Conservation (phyloP, 306 rosid genomes). For the Arachis stenosperma region DNA sequence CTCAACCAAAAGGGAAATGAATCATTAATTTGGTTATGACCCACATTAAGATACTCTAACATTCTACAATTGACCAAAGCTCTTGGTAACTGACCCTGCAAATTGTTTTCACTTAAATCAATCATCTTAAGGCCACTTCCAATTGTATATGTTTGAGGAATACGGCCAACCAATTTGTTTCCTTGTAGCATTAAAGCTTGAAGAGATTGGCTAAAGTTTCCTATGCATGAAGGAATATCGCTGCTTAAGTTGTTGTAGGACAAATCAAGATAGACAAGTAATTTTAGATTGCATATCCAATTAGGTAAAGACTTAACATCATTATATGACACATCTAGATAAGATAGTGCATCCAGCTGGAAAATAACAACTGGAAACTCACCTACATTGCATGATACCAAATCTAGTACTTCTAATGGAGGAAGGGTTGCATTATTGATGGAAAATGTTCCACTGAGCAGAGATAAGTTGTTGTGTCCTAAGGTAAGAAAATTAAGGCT, state of each 20-base stretch:
- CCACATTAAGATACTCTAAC: slow-evolving; percentile 34
- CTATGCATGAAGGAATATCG: slow-evolving; percentile 32
- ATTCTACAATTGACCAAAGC: slow-evolving; percentile 25
- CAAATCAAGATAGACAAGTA: slow-evolving; percentile 26
- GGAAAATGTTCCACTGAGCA: neutral
- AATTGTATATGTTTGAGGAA: slow-evolving; percentile 24
- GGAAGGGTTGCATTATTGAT: slow-evolving; percentile 12
- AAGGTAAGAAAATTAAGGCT: neutral
- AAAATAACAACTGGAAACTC: neutral
- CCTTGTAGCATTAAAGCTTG: neutral
- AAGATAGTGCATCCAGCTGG: neutral
- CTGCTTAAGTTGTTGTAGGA: slow-evolving; percentile 28
- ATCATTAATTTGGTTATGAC: slow-evolving; percentile 32
- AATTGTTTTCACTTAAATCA: slow-evolving; percentile 28
- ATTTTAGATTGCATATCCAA: slow-evolving; percentile 40
- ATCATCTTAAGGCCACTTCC: neutral
- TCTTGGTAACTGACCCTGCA: slow-evolving; percentile 50
- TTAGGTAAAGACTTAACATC: slow-evolving; percentile 13
- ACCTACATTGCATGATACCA: slow-evolving; percentile 28
- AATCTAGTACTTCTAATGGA: neutral
- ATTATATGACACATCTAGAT: neutral
- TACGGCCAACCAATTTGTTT: slow-evolving; percentile 18
- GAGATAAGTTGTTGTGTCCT: slow-evolving; percentile 11
- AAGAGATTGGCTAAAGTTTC: slow-evolving; percentile 13
- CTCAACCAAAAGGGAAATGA: slow-evolving; percentile 57